A percentile compares a stretch with the other conserved stretches of the same genome.
These are phyloP conservation scores for Solanum gracilifrons DNA, from an alignment of 257 asterid genomes.

Conservation along the genomic window DNA sequence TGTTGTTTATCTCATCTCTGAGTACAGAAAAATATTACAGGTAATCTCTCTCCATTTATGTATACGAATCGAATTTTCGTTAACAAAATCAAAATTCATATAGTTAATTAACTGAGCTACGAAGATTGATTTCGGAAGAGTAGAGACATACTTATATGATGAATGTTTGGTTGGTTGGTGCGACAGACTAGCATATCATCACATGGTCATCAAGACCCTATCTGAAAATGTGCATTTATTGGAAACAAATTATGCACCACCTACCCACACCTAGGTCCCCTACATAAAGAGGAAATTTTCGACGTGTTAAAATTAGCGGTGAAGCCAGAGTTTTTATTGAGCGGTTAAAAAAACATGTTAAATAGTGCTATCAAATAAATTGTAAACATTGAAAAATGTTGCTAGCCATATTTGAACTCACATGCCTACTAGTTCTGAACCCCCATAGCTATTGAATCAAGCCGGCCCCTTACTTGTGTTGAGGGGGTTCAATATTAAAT, in stretches of 20 bases:
- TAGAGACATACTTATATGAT: neutral
- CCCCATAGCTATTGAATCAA: too few species aligned
- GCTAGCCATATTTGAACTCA: too few species aligned
- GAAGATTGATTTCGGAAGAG: neutral
- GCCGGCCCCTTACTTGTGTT: too few species aligned
- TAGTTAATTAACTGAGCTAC: neutral
- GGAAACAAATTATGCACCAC: neutral
- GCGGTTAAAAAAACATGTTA: too few species aligned
- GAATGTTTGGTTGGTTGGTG: neutral
- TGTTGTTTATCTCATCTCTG: constrained; percentile 49
- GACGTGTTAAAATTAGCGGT: neutral
- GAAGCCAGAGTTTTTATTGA: too few species aligned
- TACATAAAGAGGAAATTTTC: neutral
- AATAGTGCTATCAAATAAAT: too few species aligned
- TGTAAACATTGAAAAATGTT: too few species aligned
- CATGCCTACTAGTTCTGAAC: too few species aligned
- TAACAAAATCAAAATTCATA: too few species aligned
- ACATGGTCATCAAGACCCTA: neutral
- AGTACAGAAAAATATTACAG: constrained; percentile 53
- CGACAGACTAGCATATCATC: neutral
- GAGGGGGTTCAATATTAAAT: too few species aligned
- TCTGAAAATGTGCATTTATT: neutral
- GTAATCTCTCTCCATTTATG: constrained; percentile 7
- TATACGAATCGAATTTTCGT: neutral
- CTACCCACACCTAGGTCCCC: neutral